Conservation (phyloP, 768 basidiomycete species). For the Lentinula sp. region DNA sequence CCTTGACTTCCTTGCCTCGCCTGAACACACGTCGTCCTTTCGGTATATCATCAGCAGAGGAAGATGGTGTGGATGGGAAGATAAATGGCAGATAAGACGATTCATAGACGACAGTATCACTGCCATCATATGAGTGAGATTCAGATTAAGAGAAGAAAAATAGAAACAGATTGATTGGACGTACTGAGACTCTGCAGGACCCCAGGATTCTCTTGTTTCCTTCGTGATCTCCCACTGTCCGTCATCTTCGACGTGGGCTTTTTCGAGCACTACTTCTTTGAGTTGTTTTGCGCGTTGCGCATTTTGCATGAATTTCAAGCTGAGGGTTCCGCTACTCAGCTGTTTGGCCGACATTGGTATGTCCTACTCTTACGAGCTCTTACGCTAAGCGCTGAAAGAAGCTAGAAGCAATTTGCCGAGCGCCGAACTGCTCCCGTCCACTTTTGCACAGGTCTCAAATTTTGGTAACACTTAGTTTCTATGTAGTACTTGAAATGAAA, state of each 20-base stretch:
- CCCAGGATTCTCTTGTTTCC: conserved; percentile 52
- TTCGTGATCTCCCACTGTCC: conserved; percentile 58
- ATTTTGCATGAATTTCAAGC: conserved; percentile 71
- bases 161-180: conserved; percentile 1
- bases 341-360: conserved; percentile 33
- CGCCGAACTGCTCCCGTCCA: no score
- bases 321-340: conserved; percentile 58
- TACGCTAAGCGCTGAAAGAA: no score
- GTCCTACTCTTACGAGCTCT: no score
- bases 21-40: conserved; percentile 53
- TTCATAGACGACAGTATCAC: conserved; percentile 41
- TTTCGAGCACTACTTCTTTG: conserved; percentile 42
- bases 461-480: no score
- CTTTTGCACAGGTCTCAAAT: no score
- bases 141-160: neutral
- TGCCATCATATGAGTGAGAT: neutral
- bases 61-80: conserved; percentile 32
- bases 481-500: no score
- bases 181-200: conserved; percentile 10
- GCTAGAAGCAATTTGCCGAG: no score
- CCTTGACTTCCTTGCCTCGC: conserved; percentile 37
- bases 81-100: conserved; percentile 64
- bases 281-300: conserved; percentile 50
- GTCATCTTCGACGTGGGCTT: conserved; percentile 54
- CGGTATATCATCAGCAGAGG: conserved; percentile 17